Conservation (phyloP, 202 grass and related monocot genomes). For the Dendrocalamus latiflorus region DNA sequence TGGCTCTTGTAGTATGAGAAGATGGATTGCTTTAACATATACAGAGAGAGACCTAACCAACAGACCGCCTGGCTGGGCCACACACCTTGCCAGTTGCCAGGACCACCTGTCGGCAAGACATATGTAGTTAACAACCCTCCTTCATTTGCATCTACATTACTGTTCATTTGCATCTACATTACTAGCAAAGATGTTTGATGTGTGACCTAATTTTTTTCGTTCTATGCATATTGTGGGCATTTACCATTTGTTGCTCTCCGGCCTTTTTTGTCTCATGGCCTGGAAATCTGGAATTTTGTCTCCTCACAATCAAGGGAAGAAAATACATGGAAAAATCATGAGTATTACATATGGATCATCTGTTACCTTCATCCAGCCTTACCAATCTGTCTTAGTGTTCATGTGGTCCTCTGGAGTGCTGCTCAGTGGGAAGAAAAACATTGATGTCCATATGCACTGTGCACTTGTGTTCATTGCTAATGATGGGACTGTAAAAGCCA, state of each 20-base stretch:
- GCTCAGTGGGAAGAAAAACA: not conserved
- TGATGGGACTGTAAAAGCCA: slow-evolving; percentile 26
- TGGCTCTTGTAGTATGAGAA: too few relatives aligned
- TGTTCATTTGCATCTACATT: too few relatives aligned
- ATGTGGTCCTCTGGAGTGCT: not conserved
- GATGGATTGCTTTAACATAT: too few relatives aligned
- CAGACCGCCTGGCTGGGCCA: not conserved
- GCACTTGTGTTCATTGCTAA: slow-evolving; percentile 22
- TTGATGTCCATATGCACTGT: slow-evolving; percentile 31
- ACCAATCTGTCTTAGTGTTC: not conserved
- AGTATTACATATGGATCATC: not conserved
- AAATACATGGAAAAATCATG: not conserved
- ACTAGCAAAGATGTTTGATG: not conserved
- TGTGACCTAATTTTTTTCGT: not conserved
- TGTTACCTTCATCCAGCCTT: slow-evolving; percentile 1
- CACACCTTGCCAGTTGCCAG: not conserved
- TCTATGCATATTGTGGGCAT: not conserved
- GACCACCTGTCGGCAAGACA: not conserved
- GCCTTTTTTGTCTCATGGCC: not conserved
- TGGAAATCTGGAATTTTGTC: slow-evolving; percentile 12
- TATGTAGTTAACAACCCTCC: not conserved
- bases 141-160: too few relatives aligned
- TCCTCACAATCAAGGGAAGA: not conserved
- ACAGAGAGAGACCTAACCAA: not conserved
- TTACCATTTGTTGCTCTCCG: not conserved